These are phyloP conservation scores for Naganishia sp. DNA, from an alignment of 1,284 basidiomycete genomes.

Conservation along the genomic window DNA sequence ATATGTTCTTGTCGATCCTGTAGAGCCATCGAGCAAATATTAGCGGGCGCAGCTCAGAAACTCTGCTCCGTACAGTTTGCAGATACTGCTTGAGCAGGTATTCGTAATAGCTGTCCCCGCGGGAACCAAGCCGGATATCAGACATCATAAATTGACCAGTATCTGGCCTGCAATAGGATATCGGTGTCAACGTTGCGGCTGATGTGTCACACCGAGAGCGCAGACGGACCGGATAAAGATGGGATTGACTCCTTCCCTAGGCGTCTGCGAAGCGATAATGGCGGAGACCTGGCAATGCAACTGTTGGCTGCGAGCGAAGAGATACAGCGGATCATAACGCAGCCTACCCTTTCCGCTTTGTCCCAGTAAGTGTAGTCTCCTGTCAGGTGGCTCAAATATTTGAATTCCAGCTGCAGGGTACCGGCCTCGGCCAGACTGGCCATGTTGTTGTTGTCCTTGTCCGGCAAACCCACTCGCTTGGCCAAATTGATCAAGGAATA, in stretches of 20 bases:
- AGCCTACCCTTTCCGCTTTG: slow-evolving; percentile 68
- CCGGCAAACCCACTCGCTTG: slow-evolving; percentile 64
- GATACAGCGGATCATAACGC: not conserved
- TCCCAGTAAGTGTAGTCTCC: slow-evolving; percentile 78
- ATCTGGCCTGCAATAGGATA: slow-evolving; percentile 57
- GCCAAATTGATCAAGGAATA: slow-evolving; percentile 75
- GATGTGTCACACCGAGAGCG: no score
- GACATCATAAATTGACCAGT: slow-evolving; percentile 71
- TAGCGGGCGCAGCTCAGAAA: slow-evolving; percentile 15
- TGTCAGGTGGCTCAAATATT: slow-evolving; percentile 80
- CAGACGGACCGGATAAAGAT: slow-evolving; percentile 74
- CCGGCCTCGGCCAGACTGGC: slow-evolving; percentile 81
- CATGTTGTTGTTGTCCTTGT: slow-evolving; percentile 65
- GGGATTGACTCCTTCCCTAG: slow-evolving; percentile 73
- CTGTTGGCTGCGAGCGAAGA: not conserved
- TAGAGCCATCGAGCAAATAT: slow-evolving; percentile 1
- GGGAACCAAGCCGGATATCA: slow-evolving; percentile 83
- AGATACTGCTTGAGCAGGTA: slow-evolving; percentile 84
- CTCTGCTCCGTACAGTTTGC: slow-evolving; percentile 63
- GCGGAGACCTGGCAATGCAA: slow-evolving; percentile 65
- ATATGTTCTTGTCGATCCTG: slow-evolving; percentile 74
- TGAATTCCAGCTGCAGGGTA: slow-evolving; percentile 84
- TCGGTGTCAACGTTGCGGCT: slow-evolving; percentile 18
- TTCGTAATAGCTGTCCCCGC: slow-evolving; percentile 94
- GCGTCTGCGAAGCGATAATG: slow-evolving; percentile 64